Conservation (phyloP, 2,329 filamentous ascomycete species). For the Rhynchosporium agropyri region DNA sequence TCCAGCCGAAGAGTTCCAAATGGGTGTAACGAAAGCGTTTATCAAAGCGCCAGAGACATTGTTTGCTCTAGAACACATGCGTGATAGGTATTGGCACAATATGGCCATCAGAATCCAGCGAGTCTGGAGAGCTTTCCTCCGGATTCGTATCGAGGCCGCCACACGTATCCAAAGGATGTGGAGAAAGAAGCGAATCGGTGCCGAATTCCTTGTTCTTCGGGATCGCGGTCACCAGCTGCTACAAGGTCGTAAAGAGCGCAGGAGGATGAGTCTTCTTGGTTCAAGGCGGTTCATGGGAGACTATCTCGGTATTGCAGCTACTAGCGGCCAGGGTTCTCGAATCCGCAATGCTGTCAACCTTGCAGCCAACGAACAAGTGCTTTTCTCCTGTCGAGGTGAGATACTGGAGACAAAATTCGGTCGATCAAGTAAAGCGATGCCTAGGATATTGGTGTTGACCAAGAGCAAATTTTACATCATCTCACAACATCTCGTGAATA, state of each 20-base stretch:
- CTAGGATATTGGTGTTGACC: constrained; percentile 82
- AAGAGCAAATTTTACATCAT: constrained; percentile 87
- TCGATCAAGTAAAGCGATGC: constrained; percentile 89
- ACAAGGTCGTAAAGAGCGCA: constrained; percentile 83
- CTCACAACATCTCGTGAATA: constrained; percentile 79
- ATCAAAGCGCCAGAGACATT: constrained; percentile 98
- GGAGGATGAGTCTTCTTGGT: constrained; percentile 87
- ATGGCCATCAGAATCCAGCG: constrained; percentile 98
- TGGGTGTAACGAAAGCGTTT: constrained; percentile 95
- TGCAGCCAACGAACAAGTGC: constrained; percentile 68
- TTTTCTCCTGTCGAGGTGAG: constrained; percentile 93
- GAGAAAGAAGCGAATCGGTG: constrained; percentile 88
- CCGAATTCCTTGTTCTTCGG: constrained; percentile 84
- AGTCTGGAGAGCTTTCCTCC: constrained; percentile 94
- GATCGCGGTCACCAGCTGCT: constrained; percentile 86
- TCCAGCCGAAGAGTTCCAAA: constrained; percentile 91
- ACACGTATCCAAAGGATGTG: constrained; percentile 94
- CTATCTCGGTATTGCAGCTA: constrained; percentile 86
- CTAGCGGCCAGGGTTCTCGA: constrained; percentile 76
- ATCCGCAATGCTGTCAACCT: constrained; percentile 76
- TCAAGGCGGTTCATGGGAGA: constrained; percentile 93
- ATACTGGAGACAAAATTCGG: constrained; percentile 92
- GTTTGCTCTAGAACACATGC: constrained; percentile 96
- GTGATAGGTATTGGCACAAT: constrained; percentile 98
- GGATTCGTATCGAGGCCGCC: constrained; percentile 89